Evolutionary conservation across 768 basidiomycete genomes (phyloP), one percentile per base, ranked within the genome.

Genomic region (Rhodotorula paludigena): DNA sequence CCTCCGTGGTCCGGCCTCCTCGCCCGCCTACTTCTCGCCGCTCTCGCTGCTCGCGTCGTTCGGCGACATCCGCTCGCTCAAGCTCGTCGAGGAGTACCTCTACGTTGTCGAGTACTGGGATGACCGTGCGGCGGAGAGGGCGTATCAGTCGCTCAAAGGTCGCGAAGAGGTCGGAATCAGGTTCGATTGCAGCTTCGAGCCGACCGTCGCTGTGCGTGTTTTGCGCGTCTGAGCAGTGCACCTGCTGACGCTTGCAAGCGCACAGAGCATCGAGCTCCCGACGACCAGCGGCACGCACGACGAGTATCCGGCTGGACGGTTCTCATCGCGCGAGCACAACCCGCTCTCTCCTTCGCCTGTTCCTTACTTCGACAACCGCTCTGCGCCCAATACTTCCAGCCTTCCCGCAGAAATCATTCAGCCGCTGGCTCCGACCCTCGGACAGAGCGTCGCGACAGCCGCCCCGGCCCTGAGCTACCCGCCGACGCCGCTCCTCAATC

Each of bases 61-160:
- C 52, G 80, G 79, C n/a, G 76, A 79, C 35, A 66, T 81, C 23
- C 79, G 74, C 35, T 64, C 73, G 23, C 73, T 77, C 64, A 57
- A 66, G 30, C 60, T 64, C 36, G 59, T 73, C 69, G 73, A 60
- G 18, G 35, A 42, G 10, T 66, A 82, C 77, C 77, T 82, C 36
- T 89, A 85, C 77, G 78, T 78, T 47, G 83, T 86, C 58, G 87
- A 89, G 69, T 91, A 84, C 75, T 87, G 82, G 74, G 88, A 90
- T 74, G 80, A 84, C 35, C 82, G 87, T 33, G 82, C 82, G 45
- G 85, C 87, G 11, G 78, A 81, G 45, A 73, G 76, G 18, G 87
- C 88, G 21, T 82, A 80, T 72, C 76, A 78, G 53, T 79, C 79
- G 52, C 78, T 90, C 28, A 74, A 87, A 54, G 81, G 81, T 5